Evolutionary conservation across 1,284 basidiomycete species (phyloP).

Genomic region (Ceratobasidium sp.): DNA sequence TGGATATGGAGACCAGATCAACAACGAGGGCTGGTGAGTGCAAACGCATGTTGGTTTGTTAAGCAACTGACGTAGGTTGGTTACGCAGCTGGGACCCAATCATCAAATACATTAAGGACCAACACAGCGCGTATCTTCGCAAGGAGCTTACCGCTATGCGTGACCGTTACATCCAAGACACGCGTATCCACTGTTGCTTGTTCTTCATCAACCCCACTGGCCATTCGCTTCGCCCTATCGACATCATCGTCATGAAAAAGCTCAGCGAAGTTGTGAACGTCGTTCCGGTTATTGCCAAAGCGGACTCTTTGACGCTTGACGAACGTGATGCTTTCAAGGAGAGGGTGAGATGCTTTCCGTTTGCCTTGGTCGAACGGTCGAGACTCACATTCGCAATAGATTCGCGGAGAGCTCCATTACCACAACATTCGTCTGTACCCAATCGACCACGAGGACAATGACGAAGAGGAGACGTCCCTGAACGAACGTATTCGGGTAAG

Average conservation of each 20-base stretch:
- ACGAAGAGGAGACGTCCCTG: conserved; percentile 89
- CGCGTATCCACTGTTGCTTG: conserved; percentile 97
- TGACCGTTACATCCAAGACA: conserved; percentile 98
- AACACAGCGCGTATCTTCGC: conserved; percentile 98
- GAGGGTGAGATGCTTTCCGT: conserved; percentile 66
- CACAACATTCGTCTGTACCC: conserved; percentile 96
- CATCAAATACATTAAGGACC: conserved; percentile 98
- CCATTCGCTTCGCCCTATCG: conserved; percentile 92
- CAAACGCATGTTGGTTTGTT: conserved; percentile 42
- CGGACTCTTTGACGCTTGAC: conserved; percentile 94
- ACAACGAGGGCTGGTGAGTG: conserved; percentile 96
- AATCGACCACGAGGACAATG: conserved; percentile 96
- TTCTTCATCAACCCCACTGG: conserved; percentile 99
- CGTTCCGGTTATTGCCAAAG: conserved; percentile 98
- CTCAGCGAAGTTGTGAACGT: conserved; percentile 98
- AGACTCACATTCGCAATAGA: conserved; percentile 62
- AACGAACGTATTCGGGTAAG: conserved; percentile 92
- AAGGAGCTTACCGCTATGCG: conserved; percentile 99
- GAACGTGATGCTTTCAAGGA: conserved; percentile 95
- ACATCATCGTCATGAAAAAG: conserved; percentile 99
- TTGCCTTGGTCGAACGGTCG: neutral
- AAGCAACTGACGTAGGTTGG: conserved; percentile 15
- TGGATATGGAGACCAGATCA: conserved; percentile 98
- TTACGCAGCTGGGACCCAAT: conserved; percentile 93
- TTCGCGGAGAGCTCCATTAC: conserved; percentile 92